These are phyloP conservation scores for Cucumis melo DNA, from an alignment of 306 rosid genomes.

Conservation along the genomic window DNA sequence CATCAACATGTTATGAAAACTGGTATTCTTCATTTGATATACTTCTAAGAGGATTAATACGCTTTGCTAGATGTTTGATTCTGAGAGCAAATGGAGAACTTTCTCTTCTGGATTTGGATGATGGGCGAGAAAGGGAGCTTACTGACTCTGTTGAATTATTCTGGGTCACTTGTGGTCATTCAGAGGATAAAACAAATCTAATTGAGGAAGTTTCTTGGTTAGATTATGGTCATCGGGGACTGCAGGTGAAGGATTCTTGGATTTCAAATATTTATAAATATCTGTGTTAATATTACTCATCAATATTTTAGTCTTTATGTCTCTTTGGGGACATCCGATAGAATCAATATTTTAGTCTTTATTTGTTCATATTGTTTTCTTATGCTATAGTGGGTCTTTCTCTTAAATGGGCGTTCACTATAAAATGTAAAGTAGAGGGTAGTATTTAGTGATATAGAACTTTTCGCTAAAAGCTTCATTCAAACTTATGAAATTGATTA, in stretches of 20 bases:
- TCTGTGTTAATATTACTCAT: neutral
- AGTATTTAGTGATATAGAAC: too few relatives aligned
- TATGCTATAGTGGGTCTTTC: neutral
- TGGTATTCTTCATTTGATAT: conserved; percentile 7
- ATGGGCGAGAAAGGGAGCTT: conserved; percentile 85
- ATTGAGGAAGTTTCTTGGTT: conserved; percentile 99
- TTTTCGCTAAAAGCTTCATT: too few relatives aligned
- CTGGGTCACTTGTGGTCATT: conserved; percentile 98
- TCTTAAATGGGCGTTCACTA: too few relatives aligned
- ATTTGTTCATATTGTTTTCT: conserved; percentile 6
- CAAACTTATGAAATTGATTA: too few relatives aligned
- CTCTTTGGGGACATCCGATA: too few relatives aligned
- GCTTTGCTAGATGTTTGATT: conserved; percentile 71
- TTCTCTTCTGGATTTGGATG: conserved; percentile 95
- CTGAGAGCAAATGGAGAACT: conserved; percentile 90
- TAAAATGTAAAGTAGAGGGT: too few relatives aligned
- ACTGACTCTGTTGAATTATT: conserved; percentile 90
- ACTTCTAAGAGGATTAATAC: conserved; percentile 19
- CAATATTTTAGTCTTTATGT: too few relatives aligned
- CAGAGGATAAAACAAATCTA: conserved; percentile 80
- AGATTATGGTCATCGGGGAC: conserved; percentile 95
- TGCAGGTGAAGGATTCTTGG: conserved; percentile 61
- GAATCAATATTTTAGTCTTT: neutral
- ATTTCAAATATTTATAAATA: neutral
- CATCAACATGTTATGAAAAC: neutral